Evolutionary conservation across 768 basidiomycete species (phyloP).

Genomic region (Termitomyces sp.): DNA sequence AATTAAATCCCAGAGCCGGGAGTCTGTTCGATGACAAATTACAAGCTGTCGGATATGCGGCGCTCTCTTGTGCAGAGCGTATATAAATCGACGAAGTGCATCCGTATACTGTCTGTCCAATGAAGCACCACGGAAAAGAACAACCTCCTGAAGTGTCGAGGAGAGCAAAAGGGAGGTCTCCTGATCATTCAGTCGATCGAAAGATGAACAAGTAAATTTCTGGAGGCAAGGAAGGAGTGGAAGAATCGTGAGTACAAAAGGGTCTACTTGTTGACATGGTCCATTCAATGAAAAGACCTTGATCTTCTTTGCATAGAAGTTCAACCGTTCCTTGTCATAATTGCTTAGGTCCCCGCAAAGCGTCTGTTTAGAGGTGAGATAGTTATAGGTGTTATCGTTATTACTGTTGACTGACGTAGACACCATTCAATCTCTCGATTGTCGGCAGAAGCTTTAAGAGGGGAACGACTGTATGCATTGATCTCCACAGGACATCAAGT

Average conservation of each 20-base stretch:
- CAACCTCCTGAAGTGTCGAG: neutral
- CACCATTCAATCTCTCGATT: neutral
- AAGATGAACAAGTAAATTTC: neutral
- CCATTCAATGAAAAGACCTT: neutral
- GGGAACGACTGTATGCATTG: neutral
- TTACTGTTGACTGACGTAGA: neutral
- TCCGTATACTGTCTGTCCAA: rapidly evolving
- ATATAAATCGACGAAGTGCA: neutral
- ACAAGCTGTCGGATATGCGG: neutral
- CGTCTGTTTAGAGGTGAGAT: neutral
- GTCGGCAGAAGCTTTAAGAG: neutral
- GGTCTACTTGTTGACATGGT: neutral
- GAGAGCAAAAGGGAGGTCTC: neutral
- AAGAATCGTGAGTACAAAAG: neutral
- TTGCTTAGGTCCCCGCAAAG: neutral
- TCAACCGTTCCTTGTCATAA: neutral
- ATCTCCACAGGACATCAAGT: conserved; percentile 8
- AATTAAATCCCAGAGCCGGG: neutral
- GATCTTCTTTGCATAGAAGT: neutral
- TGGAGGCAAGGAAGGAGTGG: neutral
- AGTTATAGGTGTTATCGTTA: neutral
- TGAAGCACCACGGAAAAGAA: neutral
- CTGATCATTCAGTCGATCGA: neutral
- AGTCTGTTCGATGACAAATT: neutral
- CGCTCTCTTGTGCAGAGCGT: neutral